These are phyloP conservation scores for Rhodamnia rubescens DNA, from an alignment of 345 rosid species.

Conservation along the genomic window DNA sequence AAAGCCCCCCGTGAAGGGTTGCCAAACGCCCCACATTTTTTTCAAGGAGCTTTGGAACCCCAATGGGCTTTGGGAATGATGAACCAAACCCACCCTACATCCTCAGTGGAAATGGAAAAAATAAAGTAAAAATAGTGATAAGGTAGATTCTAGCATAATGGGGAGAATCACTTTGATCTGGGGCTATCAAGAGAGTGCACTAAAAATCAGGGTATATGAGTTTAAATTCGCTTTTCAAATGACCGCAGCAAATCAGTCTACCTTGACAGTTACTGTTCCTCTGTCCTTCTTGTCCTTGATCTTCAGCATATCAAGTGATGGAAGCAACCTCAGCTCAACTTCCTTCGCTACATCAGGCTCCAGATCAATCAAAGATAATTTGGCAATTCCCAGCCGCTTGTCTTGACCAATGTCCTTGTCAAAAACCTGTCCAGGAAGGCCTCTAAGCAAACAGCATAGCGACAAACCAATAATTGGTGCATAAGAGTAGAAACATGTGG, in stretches of 20 bases:
- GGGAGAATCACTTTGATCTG: background rate
- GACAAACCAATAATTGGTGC: background rate
- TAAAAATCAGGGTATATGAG: background rate
- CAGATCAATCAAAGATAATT: conserved; percentile 51
- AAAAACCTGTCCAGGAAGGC: conserved; percentile 39
- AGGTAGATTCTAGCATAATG: background rate
- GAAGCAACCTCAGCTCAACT: conserved; percentile 52
- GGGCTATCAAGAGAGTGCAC: background rate
- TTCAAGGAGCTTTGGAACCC: too few relatives aligned
- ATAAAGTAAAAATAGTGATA: background rate
- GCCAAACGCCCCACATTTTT: too few relatives aligned
- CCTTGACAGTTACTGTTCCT: conserved; percentile 82
- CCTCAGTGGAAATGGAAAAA: background rate
- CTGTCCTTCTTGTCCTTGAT: conserved; percentile 94
- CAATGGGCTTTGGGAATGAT: too few relatives aligned
- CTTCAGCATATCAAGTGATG: conserved; percentile 89
- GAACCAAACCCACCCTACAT: too few relatives aligned
- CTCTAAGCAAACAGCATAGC: background rate
- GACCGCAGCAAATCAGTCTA: conserved; percentile 2
- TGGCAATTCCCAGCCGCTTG: conserved; percentile 73
- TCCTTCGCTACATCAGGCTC: conserved; percentile 42
- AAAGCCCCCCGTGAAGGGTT: too few relatives aligned
- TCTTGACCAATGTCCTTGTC: conserved; percentile 95
- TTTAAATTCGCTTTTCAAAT: background rate
- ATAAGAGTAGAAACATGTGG: background rate